Percentiles rank a stretch among this genome's conserved stretches.
These are phyloP conservation scores for Pistacia vera DNA, from an alignment of 345 rosid genomes.

Conservation along the genomic window DNA sequence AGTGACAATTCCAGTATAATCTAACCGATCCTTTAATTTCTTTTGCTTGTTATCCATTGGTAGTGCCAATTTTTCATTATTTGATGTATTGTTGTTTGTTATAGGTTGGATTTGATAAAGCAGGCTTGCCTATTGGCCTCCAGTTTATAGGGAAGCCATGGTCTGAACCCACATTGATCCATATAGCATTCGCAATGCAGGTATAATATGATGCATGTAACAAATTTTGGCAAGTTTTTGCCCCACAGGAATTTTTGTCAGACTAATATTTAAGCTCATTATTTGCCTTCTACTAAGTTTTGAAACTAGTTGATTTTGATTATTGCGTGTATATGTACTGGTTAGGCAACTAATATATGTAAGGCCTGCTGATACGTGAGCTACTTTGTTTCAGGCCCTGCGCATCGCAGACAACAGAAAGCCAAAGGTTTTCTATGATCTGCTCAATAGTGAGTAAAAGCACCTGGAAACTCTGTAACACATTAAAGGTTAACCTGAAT, in stretches of 20 bases:
- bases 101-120: constrained; percentile 71
- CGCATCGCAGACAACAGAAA: constrained; percentile 39
- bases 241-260: too few relatives aligned
- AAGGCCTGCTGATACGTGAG: neutral
- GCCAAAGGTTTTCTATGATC: constrained; percentile 57
- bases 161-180: constrained; percentile 69
- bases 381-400: constrained; percentile 38
- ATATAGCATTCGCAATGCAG: constrained; percentile 66
- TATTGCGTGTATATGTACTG: neutral
- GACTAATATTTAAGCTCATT: too few relatives aligned
- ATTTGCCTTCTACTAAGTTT: too few relatives aligned
- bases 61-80: neutral
- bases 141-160: constrained; percentile 81
- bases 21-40: neutral
- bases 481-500: neutral
- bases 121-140: constrained; percentile 68
- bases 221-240: too few relatives aligned
- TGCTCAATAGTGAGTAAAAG: constrained; percentile 34
- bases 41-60: neutral
- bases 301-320: too few relatives aligned
- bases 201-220: constrained; percentile 19
- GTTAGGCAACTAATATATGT: neutral
- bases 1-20: constrained; percentile 58
- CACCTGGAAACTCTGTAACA: neutral
- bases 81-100: neutral